Base-by-base conservation (phyloP, 768 basidiomycete species). In the Lactarius vividus region DNA sequence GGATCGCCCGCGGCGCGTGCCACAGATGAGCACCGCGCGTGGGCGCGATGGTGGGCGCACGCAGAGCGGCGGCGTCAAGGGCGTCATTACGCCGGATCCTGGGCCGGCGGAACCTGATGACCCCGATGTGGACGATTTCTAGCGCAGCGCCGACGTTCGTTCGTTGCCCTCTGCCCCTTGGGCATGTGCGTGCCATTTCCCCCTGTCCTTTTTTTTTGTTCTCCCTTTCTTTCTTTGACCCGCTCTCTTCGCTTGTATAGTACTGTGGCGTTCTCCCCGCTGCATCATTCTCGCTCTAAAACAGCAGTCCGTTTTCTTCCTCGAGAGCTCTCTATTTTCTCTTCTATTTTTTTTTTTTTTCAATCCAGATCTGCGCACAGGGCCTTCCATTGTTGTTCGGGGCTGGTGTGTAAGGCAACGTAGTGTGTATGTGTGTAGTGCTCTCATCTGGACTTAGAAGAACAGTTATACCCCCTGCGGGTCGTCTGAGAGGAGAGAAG, bases 31-130 rank as follows among this genome's bases (percentile, higher is more conserved):
- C 72, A 86, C 82, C 3, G 83, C 86, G 31, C 83, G 88, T 49
- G 91, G 87, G 57, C 80, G 89, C 64, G 89, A 92, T 75, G 91
- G 91, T 3, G 91, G 91, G 44, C 79, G 91, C 70, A 93, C 91
- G 67, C 89, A 91, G 78, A 93, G 91, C 72, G 91, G 91, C 2
- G 91, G 91, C n/a, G 89, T 93, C 35, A 88, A 85, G 72, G 91
- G 88, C 13, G 81, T 92, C 56, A 74, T 87, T 73, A 83, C 69
- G 78, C 65, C 55, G 1, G 61, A 57, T 1, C 61, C 61, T 3
- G 57, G 40, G 29, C 57, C 49, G 63, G 57, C 37, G 18, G 59
- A 65, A 20, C 33, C 35, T 4, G 59, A 60, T 11, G 55, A 61
- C 23, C 83, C 70, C 76, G 76, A 77, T 55, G 64, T 64, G 40